These are phyloP conservation scores for Acanthochlamys bracteata DNA, from an alignment of 106 monocot species.

Conservation along the genomic window DNA sequence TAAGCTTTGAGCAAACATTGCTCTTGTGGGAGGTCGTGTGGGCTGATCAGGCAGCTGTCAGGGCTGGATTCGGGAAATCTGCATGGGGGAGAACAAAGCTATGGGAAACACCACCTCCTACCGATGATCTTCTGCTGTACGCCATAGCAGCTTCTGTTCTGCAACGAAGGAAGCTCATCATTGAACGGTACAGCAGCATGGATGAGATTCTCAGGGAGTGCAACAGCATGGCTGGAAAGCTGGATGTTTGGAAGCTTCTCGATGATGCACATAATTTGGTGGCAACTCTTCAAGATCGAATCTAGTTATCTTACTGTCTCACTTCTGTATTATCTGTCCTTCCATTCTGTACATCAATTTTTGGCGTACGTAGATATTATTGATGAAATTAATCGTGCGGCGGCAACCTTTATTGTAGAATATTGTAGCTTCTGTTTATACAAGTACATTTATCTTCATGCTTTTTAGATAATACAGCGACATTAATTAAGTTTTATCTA, in stretches of 20 bases:
- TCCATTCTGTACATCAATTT: too few relatives aligned
- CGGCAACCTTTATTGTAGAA: too few relatives aligned
- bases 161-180: slow-evolving; percentile 67
- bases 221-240: slow-evolving; percentile 61
- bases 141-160: slow-evolving; percentile 87
- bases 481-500: too few relatives aligned
- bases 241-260: slow-evolving; percentile 85
- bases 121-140: slow-evolving; percentile 64
- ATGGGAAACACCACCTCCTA: slow-evolving; percentile 72
- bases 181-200: slow-evolving; percentile 76
- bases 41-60: slow-evolving; percentile 84
- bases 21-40: slow-evolving; percentile 92
- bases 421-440: too few relatives aligned
- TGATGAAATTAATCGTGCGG: too few relatives aligned
- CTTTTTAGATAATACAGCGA: too few relatives aligned
- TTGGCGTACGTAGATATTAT: too few relatives aligned
- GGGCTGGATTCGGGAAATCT: slow-evolving; percentile 55
- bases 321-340: too few relatives aligned
- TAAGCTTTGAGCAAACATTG: slow-evolving; percentile 74
- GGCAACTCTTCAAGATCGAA: slow-evolving; percentile 61
- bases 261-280: slow-evolving; percentile 88
- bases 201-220: slow-evolving; percentile 81
- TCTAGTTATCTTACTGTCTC: too few relatives aligned
- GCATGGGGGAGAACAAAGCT: slow-evolving; percentile 52
- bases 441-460: too few relatives aligned